phyloP scores from a whole-genome alignment of 2,329 filamentous ascomycete species.

The Ploettnerulaceae sp. region DNA sequence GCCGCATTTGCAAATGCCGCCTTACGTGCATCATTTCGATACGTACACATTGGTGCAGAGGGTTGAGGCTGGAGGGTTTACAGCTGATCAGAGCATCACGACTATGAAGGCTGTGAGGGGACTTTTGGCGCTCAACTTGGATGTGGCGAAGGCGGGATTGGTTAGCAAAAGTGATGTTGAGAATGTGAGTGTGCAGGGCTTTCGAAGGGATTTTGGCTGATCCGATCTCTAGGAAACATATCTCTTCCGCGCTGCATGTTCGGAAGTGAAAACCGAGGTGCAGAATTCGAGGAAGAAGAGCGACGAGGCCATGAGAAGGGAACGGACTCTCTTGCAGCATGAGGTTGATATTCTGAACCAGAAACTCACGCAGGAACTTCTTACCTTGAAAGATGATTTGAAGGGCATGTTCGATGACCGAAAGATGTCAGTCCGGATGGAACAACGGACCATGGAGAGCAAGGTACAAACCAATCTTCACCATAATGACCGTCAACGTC shows the following conservation, averaged over 20 bases:
- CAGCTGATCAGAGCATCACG: constrained; percentile 68
- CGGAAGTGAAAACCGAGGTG: constrained; percentile 83
- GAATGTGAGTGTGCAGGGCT: constrained; percentile 48
- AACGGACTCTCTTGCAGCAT: constrained; percentile 82
- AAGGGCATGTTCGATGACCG: constrained; percentile 95
- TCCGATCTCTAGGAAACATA: constrained; percentile 63
- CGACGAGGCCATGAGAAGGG: constrained; percentile 76
- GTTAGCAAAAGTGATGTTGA: constrained; percentile 91
- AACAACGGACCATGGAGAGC: constrained; percentile 80
- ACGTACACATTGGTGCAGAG: constrained; percentile 84
- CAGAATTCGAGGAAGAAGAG: constrained; percentile 70
- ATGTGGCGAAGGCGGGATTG: constrained; percentile 71
- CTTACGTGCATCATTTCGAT: constrained; percentile 94
- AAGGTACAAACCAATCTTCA: constrained; percentile 48
- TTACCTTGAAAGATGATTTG: constrained; percentile 81
- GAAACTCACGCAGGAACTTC: constrained; percentile 75
- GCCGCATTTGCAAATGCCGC: constrained; percentile 66
- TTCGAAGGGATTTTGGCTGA: neutral
- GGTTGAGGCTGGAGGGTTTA: constrained; percentile 68
- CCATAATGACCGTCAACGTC: neutral
- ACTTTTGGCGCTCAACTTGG: constrained; percentile 72
- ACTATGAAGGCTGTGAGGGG: constrained; percentile 88
- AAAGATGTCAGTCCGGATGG: constrained; percentile 84
- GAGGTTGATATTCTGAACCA: constrained; percentile 92
- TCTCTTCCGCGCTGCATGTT: constrained; percentile 88